Conservation (phyloP, 2,329 filamentous ascomycete genomes). For the Cryphonectria carpinicola region DNA sequence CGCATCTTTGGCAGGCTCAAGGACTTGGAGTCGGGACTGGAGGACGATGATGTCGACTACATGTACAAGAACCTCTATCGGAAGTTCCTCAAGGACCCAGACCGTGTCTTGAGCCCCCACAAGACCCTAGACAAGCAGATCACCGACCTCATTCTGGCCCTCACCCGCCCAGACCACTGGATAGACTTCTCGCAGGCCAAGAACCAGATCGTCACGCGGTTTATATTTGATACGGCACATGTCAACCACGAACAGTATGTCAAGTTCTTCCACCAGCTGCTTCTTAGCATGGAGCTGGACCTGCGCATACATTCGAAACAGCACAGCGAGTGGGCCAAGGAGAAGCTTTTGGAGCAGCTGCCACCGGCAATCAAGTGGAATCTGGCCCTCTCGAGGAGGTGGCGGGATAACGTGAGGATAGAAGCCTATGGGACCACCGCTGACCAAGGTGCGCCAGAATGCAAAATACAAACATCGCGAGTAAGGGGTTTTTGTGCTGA, state of each 20-base stretch:
- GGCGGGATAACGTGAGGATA: slow-evolving; percentile 71
- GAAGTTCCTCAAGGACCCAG: slow-evolving; percentile 69
- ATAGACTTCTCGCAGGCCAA: slow-evolving; percentile 71
- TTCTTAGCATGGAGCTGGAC: slow-evolving; percentile 73
- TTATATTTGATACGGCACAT: slow-evolving; percentile 66
- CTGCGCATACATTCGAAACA: slow-evolving; percentile 67
- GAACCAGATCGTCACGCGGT: slow-evolving; percentile 75
- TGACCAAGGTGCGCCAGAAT: slow-evolving; percentile 49
- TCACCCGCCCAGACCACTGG: slow-evolving; percentile 69
- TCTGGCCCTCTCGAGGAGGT: slow-evolving; percentile 72
- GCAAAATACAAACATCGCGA: background rate
- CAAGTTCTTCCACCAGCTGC: slow-evolving; percentile 76
- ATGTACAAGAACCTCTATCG: slow-evolving; percentile 69
- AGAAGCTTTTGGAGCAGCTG: slow-evolving; percentile 65
- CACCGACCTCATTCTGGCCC: slow-evolving; percentile 69
- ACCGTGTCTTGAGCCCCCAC: slow-evolving; percentile 63
- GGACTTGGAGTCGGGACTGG: slow-evolving; percentile 59
- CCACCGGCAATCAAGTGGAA: slow-evolving; percentile 75
- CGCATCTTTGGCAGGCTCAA: slow-evolving; percentile 63
- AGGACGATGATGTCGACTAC: slow-evolving; percentile 60
- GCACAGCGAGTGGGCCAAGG: slow-evolving; percentile 66
- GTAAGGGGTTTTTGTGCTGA: background rate
- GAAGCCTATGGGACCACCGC: slow-evolving; percentile 60
- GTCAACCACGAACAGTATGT: slow-evolving; percentile 62
- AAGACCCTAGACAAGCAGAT: slow-evolving; percentile 72